These are phyloP conservation scores for Backusella tuberculispora DNA, from an alignment of 192 early-diverging fungal genomes.

Conservation along the genomic window DNA sequence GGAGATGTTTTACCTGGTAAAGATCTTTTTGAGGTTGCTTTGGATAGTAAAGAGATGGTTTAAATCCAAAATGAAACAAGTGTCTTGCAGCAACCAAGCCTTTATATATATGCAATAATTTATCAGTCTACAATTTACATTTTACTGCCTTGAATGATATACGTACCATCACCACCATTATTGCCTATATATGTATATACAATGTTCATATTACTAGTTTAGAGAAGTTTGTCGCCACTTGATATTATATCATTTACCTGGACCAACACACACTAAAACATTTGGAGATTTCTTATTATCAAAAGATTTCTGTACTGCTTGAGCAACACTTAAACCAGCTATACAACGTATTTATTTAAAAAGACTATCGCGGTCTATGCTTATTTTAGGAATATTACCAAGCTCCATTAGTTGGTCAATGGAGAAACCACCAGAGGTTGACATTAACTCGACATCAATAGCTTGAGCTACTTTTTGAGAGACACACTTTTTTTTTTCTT, in stretches of 20 bases:
- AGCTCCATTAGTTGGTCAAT: slow-evolving; percentile 86
- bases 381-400: slow-evolving; percentile 36
- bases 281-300: slow-evolving; percentile 48
- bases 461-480: slow-evolving; percentile 68
- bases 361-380: background rate
- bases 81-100: slow-evolving; percentile 93
- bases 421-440: slow-evolving; percentile 72
- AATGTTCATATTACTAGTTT: background rate
- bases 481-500: slow-evolving; percentile 42
- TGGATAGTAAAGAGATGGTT: slow-evolving; percentile 80
- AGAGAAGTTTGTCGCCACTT: background rate
- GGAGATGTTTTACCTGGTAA: slow-evolving; percentile 51
- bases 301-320: slow-evolving; percentile 78
- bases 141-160: background rate
- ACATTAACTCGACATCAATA: slow-evolving; percentile 89
- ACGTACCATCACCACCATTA: slow-evolving; percentile 93
- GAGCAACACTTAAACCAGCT: slow-evolving; percentile 92
- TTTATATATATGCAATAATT: slow-evolving; percentile 19
- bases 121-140: background rate
- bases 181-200: slow-evolving; percentile 57
- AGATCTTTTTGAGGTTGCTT: slow-evolving; percentile 75
- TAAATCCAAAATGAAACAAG: slow-evolving; percentile 87
- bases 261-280: slow-evolving; percentile 76
- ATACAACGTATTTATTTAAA: background rate
- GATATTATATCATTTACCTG: slow-evolving; percentile 44